Evolutionary conservation across 1,139 yeast genomes (phyloP), one percentile per base, ranked within the genome.

Genomic region (Magnusiomyces tetraspermus): DNA sequence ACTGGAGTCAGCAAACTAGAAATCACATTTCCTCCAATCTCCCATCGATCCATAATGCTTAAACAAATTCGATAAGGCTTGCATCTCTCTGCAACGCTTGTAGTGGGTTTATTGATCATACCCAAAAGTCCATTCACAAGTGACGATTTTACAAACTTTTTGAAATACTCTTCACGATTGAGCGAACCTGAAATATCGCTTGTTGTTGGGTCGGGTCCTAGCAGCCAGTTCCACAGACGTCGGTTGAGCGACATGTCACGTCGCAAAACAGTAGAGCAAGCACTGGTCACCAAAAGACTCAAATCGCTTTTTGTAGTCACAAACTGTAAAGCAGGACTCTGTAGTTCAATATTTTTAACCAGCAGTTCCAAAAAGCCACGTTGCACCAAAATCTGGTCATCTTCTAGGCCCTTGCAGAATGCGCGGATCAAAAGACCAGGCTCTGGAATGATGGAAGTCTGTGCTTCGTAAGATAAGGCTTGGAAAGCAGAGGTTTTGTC

Each of bases 161-260:
- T 65, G 64, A 92, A 89, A 63, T 84, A 90, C 17, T 75, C 72
- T 1, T 76, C 63, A 57, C 84, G 65, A 17, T 33, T 33, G 28
- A 19, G 30, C 4, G 15, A 21, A 4, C 40, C 37, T 26, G 63
- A 54, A 40, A 58, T 38, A 6, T 51, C 53, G 15, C 53, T 36
- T 11, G 53, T 22, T 24, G 50, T 22, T 11, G 71, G 71, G 24
- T 69, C 74, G 1, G 96, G 94, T 0, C 97, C 97, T 46, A 90
- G 69, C 10, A 92, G 71, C 94, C 96, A 90, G 59, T 77, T 82
- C 96, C 97, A 90, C 30, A 92, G 73, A 60, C 99, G 76, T 66
- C 97, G 75, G 65, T 92, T 94, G 57, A 92, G 75, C 21, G 97
- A 87, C 96, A 92, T 88, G 67, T 92, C 99, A 60, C 83, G 83